Conservation (phyloP, 495 filamentous ascomycete species). For the Xylaria intraflava region DNA sequence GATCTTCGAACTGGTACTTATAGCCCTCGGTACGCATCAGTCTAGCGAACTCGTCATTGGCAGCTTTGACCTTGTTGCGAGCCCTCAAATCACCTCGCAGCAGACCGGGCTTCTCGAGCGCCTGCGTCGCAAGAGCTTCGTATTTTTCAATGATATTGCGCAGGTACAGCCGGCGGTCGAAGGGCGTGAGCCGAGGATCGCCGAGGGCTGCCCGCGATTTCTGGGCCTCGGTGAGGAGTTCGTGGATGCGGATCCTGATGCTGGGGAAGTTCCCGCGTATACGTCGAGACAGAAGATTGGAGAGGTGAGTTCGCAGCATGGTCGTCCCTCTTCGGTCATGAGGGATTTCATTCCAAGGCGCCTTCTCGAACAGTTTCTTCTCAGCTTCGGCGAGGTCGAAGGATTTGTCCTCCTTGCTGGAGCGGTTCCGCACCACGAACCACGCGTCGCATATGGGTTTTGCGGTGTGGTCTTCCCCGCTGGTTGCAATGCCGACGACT, state of each 20-base stretch:
- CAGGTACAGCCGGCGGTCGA: not conserved
- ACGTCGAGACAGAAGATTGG: not conserved
- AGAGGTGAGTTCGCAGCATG: not conserved
- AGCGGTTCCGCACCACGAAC: constrained; percentile 47
- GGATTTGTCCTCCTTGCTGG: constrained; percentile 29
- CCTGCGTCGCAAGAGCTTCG: not conserved
- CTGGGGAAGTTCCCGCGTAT: not conserved
- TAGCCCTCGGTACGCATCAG: not conserved
- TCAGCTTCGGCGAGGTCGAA: constrained; percentile 14
- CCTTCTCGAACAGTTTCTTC: constrained; percentile 38
- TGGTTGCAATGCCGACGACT: constrained; percentile 11
- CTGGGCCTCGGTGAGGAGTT: not conserved
- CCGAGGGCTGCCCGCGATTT: not conserved
- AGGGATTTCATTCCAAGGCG: constrained; percentile 25
- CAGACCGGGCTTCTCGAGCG: not conserved
- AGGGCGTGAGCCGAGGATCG: not conserved
- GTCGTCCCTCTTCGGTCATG: not conserved
- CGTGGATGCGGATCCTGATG: not conserved
- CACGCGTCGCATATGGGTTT: constrained; percentile 43
- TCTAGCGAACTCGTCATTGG: not conserved
- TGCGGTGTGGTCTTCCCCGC: constrained; percentile 20
- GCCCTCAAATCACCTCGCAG: not conserved
- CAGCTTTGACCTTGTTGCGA: not conserved
- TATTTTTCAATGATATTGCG: not conserved
- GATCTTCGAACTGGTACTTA: not conserved